Evolutionary conservation across 1,284 basidiomycete genomes (phyloP), one percentile per base, ranked within the genome.

Genomic region (Cystobasidiaceae sp.): DNA sequence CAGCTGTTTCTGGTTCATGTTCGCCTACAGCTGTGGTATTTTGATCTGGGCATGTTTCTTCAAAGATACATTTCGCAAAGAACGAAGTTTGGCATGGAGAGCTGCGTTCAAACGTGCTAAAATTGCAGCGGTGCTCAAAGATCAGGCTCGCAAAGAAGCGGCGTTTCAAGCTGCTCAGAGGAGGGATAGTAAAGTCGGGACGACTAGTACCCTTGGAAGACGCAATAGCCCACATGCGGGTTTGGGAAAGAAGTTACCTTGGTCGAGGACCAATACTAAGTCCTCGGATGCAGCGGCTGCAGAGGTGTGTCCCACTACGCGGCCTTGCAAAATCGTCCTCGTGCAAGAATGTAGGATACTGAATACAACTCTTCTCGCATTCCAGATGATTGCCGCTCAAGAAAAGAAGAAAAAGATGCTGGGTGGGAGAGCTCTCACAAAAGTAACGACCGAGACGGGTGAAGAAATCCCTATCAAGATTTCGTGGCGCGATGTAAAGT

Each of bases 1-100:
- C 28, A 83, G 85, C 4, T 83, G 85, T 0, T 89, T 93, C 75
- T 93, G 88, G 82, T 90, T 92, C 75, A 81, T 91, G 23, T 79
- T 83, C 1, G 85, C 85, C 8, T 58, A 52, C 37, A 25, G 44
- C 19, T 30, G 25, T 1, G 21, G 23, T 49, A 78, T 81, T 19
- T 90, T 90, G 77, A 66, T 85, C 37, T 62, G 60, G 60, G 34
- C 60, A 17, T 75, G 86, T 59, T 83, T 85, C 68, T 86, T 90
- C 79, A 84, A 84, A 58, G 90, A 93, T 72, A 90, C 89, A 0
- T 93, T 89, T 79, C 82, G 90, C 15, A 79, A 81, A 62, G 88
- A 92, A 74, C 84, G 90, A 28, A 90, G 88, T 67, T 76, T 86
- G 37, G 82, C 84, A 6, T 93, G 73, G 71, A 68, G 72, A 52